Evolutionary conservation across 1,284 basidiomycete genomes (phyloP).

Genomic region (Cutaneotrichosporon cutaneum): DNA sequence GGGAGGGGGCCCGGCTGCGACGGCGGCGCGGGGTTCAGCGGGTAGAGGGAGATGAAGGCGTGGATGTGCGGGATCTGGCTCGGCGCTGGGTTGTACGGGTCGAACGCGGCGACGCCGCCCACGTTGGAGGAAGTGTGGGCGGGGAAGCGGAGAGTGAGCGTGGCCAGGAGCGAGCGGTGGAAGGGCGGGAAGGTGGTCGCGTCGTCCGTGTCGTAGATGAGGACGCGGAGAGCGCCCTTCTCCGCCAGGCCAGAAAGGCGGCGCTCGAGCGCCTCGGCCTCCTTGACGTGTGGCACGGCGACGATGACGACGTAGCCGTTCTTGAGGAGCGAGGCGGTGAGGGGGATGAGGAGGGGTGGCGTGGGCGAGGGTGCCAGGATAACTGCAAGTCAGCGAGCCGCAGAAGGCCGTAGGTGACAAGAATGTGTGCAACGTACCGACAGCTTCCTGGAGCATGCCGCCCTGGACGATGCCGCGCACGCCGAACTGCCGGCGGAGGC

Average conservation of each 20-base stretch:
- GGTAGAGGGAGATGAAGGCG: slow-evolving; percentile 50
- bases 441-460: slow-evolving; percentile 51
- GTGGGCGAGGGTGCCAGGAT: slow-evolving; percentile 47
- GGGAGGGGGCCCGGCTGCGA: slow-evolving; percentile 45
- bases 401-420: background rate
- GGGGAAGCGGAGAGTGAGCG: slow-evolving; percentile 49
- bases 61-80: slow-evolving; percentile 44
- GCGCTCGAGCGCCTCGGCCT: slow-evolving; percentile 49
- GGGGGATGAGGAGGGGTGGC: slow-evolving; percentile 43
- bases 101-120: slow-evolving; percentile 11
- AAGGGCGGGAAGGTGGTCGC: slow-evolving; percentile 50
- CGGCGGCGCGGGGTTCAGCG: slow-evolving; percentile 43
- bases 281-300: slow-evolving; percentile 47
- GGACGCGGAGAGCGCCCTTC: slow-evolving; percentile 45
- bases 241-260: slow-evolving; percentile 43
- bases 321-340: slow-evolving; percentile 45
- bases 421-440: slow-evolving; percentile 33
- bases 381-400: slow-evolving; percentile 30
- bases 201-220: slow-evolving; percentile 52
- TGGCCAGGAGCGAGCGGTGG: slow-evolving; percentile 49
- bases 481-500: slow-evolving; percentile 30
- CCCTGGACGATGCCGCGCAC: slow-evolving; percentile 40
- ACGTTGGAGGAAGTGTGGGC: slow-evolving; percentile 21
- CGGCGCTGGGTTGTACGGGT: slow-evolving; percentile 45
- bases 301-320: slow-evolving; percentile 52